These are phyloP conservation scores for Urochloa ruziziensis DNA, from an alignment of 176 grass and related monocot genomes.

Conservation along the genomic window DNA sequence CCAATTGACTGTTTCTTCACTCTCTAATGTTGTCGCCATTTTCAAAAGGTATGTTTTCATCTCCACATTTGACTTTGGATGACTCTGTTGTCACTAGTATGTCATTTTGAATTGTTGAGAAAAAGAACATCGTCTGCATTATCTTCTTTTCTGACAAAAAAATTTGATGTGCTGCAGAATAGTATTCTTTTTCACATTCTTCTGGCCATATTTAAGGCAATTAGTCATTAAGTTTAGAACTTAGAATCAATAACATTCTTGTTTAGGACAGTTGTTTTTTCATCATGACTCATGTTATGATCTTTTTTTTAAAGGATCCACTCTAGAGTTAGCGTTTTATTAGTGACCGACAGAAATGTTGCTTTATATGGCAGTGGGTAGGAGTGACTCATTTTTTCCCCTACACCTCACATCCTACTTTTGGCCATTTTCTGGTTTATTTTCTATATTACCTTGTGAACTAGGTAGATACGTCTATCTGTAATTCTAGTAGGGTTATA, in stretches of 20 bases:
- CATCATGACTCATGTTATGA: not conserved
- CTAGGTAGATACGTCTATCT: not conserved
- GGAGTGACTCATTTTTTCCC: not conserved
- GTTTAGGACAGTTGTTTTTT: not conserved
- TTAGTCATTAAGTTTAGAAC: not conserved
- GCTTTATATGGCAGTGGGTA: not conserved
- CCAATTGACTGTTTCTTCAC: slow-evolving; percentile 77
- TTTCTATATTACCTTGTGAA: not conserved
- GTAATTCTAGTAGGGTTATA: not conserved
- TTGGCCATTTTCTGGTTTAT: too few relatives aligned
- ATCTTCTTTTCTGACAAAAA: not conserved
- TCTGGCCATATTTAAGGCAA: not conserved
- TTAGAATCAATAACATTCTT: not conserved
- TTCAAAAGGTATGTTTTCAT: slow-evolving; percentile 75
- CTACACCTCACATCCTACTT: too few relatives aligned
- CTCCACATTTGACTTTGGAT: slow-evolving; percentile 1
- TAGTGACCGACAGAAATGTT: not conserved
- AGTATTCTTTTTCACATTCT: not conserved
- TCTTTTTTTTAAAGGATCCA: not conserved
- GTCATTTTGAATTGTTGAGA: slow-evolving; percentile 4
- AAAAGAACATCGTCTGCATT: too few relatives aligned
- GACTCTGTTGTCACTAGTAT: not conserved
- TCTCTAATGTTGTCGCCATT: slow-evolving; percentile 73
- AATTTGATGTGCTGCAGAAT: not conserved
- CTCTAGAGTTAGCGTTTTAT: too few relatives aligned